phyloP scores from a whole-genome alignment of 305 asterid species.

The Plantago coronopus region DNA sequence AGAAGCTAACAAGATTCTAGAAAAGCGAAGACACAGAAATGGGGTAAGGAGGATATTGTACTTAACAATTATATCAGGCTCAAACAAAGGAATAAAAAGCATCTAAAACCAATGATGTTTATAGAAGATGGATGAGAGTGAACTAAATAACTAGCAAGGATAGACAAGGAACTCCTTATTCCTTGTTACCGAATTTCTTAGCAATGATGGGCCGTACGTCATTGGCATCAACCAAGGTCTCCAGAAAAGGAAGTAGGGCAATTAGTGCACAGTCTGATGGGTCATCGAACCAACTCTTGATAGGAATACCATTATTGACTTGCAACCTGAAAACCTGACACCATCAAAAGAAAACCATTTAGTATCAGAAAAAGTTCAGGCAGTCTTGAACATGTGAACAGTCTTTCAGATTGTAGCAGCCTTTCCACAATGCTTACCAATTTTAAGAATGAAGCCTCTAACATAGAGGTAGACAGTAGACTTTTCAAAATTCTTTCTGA shows the following conservation, averaged over 20 bases:
- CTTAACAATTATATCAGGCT: slow-evolving; percentile 46
- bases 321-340: slow-evolving; percentile 93
- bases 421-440: slow-evolving; percentile 14
- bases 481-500: neutral
- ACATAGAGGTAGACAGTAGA: neutral
- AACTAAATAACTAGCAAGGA: neutral
- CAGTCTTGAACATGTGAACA: slow-evolving; percentile 3
- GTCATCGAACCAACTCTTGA: slow-evolving; percentile 95
- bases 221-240: slow-evolving; percentile 78
- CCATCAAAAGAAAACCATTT: slow-evolving; percentile 24
- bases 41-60: slow-evolving; percentile 31
- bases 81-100: slow-evolving; percentile 44
- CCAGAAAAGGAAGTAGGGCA: slow-evolving; percentile 84
- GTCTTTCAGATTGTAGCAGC: neutral
- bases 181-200: slow-evolving; percentile 94
- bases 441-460: neutral
- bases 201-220: slow-evolving; percentile 97
- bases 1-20: slow-evolving; percentile 37
- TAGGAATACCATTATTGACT: slow-evolving; percentile 97
- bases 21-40: slow-evolving; percentile 26
- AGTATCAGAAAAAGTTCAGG: slow-evolving; percentile 17
- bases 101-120: slow-evolving; percentile 28
- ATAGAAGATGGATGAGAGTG: neutral
- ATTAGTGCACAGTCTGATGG: slow-evolving; percentile 78
- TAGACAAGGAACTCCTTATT: slow-evolving; percentile 71